Conservation (phyloP, 1,284 basidiomycete species). For the Melampsora americana region DNA sequence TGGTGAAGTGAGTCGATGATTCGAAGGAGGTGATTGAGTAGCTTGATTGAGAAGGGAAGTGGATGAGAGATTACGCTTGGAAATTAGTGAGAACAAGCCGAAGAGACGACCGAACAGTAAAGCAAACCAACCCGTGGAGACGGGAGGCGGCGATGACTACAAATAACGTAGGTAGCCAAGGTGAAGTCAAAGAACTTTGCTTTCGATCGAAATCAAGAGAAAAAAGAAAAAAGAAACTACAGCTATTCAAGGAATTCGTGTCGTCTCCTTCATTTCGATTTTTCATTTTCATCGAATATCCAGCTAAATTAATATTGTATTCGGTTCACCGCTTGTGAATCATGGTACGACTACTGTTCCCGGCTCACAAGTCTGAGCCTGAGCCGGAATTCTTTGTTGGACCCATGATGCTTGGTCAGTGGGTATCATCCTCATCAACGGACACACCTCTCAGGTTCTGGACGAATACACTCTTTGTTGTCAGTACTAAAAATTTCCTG, state of each 20-base stretch:
- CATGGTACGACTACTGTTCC: no score
- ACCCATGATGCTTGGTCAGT: no score
- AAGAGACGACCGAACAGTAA: not conserved
- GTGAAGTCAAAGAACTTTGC: slow-evolving; percentile 1
- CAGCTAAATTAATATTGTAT: no score
- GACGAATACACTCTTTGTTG: no score
- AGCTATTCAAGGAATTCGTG: not conserved
- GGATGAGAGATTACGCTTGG: not conserved
- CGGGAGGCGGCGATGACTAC: slow-evolving; percentile 2
- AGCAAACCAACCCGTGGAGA: slow-evolving; percentile 10
- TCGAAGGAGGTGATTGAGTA: slow-evolving; percentile 2
- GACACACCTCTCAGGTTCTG: no score
- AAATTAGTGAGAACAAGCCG: not conserved
- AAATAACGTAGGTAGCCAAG: not conserved
- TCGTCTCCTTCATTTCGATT: not conserved
- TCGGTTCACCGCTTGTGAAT: no score
- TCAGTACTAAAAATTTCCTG: no score
- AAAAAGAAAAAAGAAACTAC: not conserved
- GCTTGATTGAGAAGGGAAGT: slow-evolving; percentile 1
- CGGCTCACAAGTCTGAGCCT: no score
- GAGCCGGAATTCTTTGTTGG: no score
- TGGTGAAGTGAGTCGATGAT: slow-evolving; percentile 3
- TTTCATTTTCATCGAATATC: not conserved
- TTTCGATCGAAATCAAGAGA: not conserved
- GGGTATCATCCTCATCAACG: no score